These are phyloP conservation scores for Penicillium crystallinum DNA, from an alignment of 495 filamentous ascomycete species.

Conservation along the genomic window DNA sequence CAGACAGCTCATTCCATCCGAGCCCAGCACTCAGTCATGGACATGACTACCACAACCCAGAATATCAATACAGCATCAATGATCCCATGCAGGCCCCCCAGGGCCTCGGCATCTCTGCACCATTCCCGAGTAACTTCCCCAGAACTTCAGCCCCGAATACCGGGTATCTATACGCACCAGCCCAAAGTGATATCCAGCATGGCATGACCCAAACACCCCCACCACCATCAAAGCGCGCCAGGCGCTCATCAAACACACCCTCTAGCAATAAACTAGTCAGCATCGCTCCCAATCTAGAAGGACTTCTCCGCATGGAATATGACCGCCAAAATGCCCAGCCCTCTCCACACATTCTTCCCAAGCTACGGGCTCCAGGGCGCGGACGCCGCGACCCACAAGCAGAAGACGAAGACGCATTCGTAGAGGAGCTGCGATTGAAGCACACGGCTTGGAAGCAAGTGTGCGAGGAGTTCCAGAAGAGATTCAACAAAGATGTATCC, in stretches of 20 bases:
- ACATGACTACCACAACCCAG: slow-evolving; percentile 23
- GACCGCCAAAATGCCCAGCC: slow-evolving; percentile 27
- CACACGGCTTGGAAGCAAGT: slow-evolving; percentile 66
- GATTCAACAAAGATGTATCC: slow-evolving; percentile 57
- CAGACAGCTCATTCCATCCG: slow-evolving; percentile 33
- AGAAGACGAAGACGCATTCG: slow-evolving; percentile 63
- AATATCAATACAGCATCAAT: slow-evolving; percentile 32
- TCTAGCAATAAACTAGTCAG: slow-evolving; percentile 31
- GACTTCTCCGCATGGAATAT: slow-evolving; percentile 32
- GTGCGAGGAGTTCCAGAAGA: slow-evolving; percentile 56
- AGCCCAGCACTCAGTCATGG: slow-evolving; percentile 39
- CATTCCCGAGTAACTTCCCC: slow-evolving; percentile 33
- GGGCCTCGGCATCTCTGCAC: slow-evolving; percentile 37
- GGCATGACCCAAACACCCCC: slow-evolving; percentile 18
- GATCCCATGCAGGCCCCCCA: slow-evolving; percentile 24
- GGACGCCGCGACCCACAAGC: slow-evolving; percentile 43
- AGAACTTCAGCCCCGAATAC: slow-evolving; percentile 19
- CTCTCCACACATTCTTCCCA: slow-evolving; percentile 25
- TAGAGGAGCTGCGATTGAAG: slow-evolving; percentile 63
- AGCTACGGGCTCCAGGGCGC: slow-evolving; percentile 37
- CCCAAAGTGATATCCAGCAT: slow-evolving; percentile 13
- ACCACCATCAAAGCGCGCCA: slow-evolving; percentile 25
- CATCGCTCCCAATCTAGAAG: slow-evolving; percentile 40
- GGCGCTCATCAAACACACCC: slow-evolving; percentile 20
- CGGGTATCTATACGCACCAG: slow-evolving; percentile 22